phyloP scores from a whole-genome alignment of 805 yeast species.

The Barnettozyma populi region DNA sequence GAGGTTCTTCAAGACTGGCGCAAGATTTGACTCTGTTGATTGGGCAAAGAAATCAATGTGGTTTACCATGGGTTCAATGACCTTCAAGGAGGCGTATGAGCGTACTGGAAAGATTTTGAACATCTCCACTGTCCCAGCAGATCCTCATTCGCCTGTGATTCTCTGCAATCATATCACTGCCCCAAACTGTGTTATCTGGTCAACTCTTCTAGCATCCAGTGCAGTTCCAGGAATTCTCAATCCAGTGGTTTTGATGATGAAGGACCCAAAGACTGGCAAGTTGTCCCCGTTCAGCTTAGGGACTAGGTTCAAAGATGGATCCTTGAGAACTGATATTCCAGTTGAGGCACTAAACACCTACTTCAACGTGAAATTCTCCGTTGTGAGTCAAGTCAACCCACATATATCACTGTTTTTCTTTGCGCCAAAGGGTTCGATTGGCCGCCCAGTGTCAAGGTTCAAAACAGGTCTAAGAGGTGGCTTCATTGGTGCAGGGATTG shows the following conservation, averaged over 20 bases:
- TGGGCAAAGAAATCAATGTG: constrained; percentile 69
- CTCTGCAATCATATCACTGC: constrained; percentile 71
- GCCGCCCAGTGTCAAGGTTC: constrained; percentile 64
- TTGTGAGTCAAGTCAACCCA: constrained; percentile 81
- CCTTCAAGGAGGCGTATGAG: constrained; percentile 64
- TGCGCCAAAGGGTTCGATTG: constrained; percentile 77
- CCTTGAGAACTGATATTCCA: constrained; percentile 74
- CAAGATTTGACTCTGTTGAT: constrained; percentile 65
- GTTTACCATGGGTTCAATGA: constrained; percentile 68
- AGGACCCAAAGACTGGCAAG: constrained; percentile 32
- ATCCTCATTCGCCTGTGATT: constrained; percentile 76
- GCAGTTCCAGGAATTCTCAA: constrained; percentile 81
- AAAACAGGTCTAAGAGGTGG: constrained; percentile 70
- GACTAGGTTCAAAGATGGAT: constrained; percentile 70
- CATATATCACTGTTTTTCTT: constrained; percentile 71
- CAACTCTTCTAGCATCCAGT: constrained; percentile 66
- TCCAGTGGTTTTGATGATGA: constrained; percentile 78
- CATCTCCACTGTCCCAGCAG: constrained; percentile 76
- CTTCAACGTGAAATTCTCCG: constrained; percentile 68
- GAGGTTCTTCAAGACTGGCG: constrained; percentile 70
- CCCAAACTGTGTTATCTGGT: constrained; percentile 81
- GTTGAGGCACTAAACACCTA: constrained; percentile 66
- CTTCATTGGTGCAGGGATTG: constrained; percentile 64
- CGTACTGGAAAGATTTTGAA: constrained; percentile 67
- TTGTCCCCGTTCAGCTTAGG: constrained; percentile 70